A percentile compares a stretch with the other conserved stretches of the same genome.
Conservation (phyloP, 257 asterid genomes). For the Coffea canephora region DNA sequence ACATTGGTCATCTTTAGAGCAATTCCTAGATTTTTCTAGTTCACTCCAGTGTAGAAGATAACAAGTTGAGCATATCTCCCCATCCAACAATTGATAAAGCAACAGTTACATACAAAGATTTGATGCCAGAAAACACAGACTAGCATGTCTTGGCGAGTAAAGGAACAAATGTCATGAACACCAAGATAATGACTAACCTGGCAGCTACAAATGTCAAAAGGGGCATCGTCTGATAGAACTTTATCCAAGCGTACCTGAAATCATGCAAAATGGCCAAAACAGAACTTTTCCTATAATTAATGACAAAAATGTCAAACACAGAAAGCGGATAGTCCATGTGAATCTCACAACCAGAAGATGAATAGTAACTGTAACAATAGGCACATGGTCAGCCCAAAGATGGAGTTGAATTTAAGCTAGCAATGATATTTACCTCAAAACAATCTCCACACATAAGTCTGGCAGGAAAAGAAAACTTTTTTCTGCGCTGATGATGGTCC, state of each 20-base stretch:
- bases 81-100: not conserved
- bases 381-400: not conserved
- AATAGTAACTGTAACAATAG: not conserved
- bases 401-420: not conserved
- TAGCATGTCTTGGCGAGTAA: not conserved
- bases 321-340: not conserved
- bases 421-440: slow-evolving; percentile 57
- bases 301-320: not conserved
- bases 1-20: not conserved
- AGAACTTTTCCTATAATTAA: not conserved
- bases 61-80: not conserved
- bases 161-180: not conserved
- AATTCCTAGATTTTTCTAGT: not conserved
- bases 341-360: not conserved
- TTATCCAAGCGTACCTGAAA: slow-evolving; percentile 77
- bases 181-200: slow-evolving; percentile 53
- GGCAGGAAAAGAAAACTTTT: slow-evolving; percentile 94
- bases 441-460: slow-evolving; percentile 96
- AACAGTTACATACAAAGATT: not conserved
- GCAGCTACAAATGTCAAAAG: slow-evolving; percentile 93
- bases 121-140: not conserved
- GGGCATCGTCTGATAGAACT: slow-evolving; percentile 86
- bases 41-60: not conserved
- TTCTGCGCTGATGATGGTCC: slow-evolving; percentile 90
- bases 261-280: slow-evolving; percentile 11